Evolutionary conservation across 2,329 filamentous ascomycete species (phyloP), one percentile per base, ranked within the genome.

Genomic region (Teratosphaeriaceae sp.): DNA sequence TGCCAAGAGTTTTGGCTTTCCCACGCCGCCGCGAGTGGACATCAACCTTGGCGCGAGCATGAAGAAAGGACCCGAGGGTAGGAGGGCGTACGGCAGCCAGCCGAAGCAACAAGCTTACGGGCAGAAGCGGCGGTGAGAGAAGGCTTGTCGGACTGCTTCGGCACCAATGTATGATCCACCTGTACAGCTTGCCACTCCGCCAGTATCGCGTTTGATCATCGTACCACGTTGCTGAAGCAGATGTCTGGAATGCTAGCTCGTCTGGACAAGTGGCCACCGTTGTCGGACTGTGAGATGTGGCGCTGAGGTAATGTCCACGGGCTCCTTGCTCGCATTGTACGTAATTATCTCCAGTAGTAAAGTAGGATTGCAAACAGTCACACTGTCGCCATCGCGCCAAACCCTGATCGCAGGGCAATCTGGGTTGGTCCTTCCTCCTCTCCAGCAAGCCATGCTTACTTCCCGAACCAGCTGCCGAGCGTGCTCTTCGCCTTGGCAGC

Each of bases 1-100:
- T 3, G 85, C 85, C 40, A 90, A 88, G 73, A 79, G 80, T 52
- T 94, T 92, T 60, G 87, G 87, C 0, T 94, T 94, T 65, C 66
- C 73, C 3, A 78, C 80, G 0, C 85, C 88, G 15, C 87, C 88
- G 2, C 73, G 85, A 42, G 81, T 94, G 27, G 86, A 94, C 61
- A 82, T 94, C 54, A 79, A 79, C 37, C 69, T 94, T 11, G 85
- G 85, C 0, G 80, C 85, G 4, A 85, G 86, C 60, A 77, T 92
- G 79, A 75, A 78, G 57, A 73, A 80, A 52, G 80, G 84, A 56
- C 85, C 85, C 69, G 85, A 85, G 68, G 79, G 78, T 29, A 71
- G 86, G 55, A 72, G 82, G 58, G 75, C 77, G 9, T 92, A 90
- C 60, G 87, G 87, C 38, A 88, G 83, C 58, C 86, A 94, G 68